These are phyloP conservation scores for Fusarium setosum DNA, from an alignment of 2,329 filamentous ascomycete genomes.

Conservation along the genomic window DNA sequence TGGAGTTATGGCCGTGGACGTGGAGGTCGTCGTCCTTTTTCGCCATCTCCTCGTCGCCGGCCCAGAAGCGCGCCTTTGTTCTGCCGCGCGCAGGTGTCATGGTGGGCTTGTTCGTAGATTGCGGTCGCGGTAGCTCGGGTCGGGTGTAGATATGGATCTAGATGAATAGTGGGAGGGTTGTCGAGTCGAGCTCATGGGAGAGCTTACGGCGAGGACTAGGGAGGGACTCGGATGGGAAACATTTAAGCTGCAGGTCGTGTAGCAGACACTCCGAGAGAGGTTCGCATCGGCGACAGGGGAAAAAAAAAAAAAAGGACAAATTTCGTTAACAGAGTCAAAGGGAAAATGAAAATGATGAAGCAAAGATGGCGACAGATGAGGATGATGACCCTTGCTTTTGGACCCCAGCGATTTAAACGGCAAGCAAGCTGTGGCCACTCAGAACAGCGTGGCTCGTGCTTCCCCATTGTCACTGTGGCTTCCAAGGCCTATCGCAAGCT, in stretches of 20 bases:
- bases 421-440: not conserved
- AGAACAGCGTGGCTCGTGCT: constrained; percentile 36
- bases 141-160: not conserved
- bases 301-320: not conserved
- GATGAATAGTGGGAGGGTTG: constrained; percentile 10
- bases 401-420: not conserved
- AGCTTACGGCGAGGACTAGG: constrained; percentile 12
- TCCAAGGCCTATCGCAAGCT: not conserved
- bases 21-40: constrained; percentile 70
- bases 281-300: not conserved
- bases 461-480: constrained; percentile 2
- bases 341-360: constrained; percentile 1
- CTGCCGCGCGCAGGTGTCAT: constrained; percentile 52
- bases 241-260: constrained; percentile 8
- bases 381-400: constrained; percentile 27
- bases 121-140: not conserved
- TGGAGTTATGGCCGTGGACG: constrained; percentile 40
- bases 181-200: constrained; percentile 26
- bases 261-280: not conserved
- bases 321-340: constrained; percentile 1
- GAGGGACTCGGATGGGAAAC: constrained; percentile 6
- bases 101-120: constrained; percentile 33
- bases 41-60: constrained; percentile 65
- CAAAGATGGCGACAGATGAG: constrained; percentile 31
- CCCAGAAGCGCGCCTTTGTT: constrained; percentile 54